Evolutionary conservation across 306 rosid species (phyloP), one percentile per base, ranked within the genome.

Genomic region (Cucumis melo): DNA sequence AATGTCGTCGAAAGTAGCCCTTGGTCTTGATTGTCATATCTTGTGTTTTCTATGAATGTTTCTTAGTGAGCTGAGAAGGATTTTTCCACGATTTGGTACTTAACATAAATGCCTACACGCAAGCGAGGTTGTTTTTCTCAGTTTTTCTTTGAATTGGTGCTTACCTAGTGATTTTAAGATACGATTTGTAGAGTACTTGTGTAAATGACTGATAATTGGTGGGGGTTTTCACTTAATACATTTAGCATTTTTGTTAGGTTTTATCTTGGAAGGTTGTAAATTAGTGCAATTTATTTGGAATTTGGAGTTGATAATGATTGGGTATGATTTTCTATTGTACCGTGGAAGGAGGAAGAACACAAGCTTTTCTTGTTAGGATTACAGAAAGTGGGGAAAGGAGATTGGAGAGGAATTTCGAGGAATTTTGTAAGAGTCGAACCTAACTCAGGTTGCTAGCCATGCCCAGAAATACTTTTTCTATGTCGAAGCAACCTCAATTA

Each of bases 341-440:
- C 99, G 7, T 95, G 99, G 99, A 90, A 98, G 70, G 99, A 95
- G 83, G 98, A 92, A 59, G 99, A 95, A 78, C 99, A 95, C 85
- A 95, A 95, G 84, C 89, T 95, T 51, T 95, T 95, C 77, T 72
- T 95, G 87, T 74, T 88, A 56, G 99, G 99, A 81, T 86, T 95
- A 87, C 96, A 92, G 90, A 89, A 90, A 80, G 98, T 92, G 20
- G 99, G 99, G 60, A 95, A 95, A 81, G 99, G 99, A 50, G 99
- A 95, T 78, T 95, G 99, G 99, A 87, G 99, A 76, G 98, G 99
- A 83, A 95, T 95, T 84, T 92, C 99, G 0, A 87, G 93, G 78
- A 95, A 92, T 89, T 95, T 90, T 46, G 99, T 19, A 95, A 90
- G 85, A 88, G 97, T 34, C 85, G 99, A 77, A 92, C 0, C 99